Evolutionary conservation across 139 green algal genomes (phyloP).

Genomic region (Volvox reticuliferus): DNA sequence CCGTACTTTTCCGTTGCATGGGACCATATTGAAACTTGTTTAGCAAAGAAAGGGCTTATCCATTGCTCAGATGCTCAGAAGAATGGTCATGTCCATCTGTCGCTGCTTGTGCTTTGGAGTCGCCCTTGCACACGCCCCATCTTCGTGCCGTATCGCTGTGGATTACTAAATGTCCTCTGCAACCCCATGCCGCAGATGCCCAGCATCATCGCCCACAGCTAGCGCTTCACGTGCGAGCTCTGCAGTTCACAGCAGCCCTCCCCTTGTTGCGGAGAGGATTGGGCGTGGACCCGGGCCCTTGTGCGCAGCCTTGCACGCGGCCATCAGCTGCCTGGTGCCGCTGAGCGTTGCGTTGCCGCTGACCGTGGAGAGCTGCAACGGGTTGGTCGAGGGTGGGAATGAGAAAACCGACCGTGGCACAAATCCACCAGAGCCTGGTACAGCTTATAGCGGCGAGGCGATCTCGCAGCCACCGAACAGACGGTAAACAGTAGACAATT

Average conservation of each 20-base stretch:
- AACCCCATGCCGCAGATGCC: not conserved
- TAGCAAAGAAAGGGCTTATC: too few species aligned
- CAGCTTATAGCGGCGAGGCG: too few species aligned
- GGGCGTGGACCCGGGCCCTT: not conserved
- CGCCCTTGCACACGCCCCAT: too few species aligned
- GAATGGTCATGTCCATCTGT: not conserved
- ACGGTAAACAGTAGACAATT: too few species aligned
- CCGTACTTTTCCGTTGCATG: too few species aligned
- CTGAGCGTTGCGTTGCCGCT: conserved; percentile 54
- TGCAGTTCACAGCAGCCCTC: not conserved
- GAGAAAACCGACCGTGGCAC: too few species aligned
- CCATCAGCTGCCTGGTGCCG: conserved; percentile 52
- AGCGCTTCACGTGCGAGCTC: not conserved
- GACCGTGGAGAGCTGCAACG: conserved; percentile 56
- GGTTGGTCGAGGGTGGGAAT: not conserved
- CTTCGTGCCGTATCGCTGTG: not conserved
- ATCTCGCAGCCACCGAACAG: too few species aligned
- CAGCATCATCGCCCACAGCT: not conserved
- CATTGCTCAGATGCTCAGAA: not conserved
- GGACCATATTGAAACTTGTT: too few species aligned
- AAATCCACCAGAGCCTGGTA: too few species aligned
- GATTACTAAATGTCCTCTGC: not conserved
- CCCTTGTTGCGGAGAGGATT: conserved; percentile 10
- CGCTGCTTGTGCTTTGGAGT: too few species aligned
- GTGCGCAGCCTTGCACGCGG: conserved; percentile 42